These are phyloP conservation scores for Populus pruinosa DNA, from an alignment of 345 rosid species.

Conservation along the genomic window DNA sequence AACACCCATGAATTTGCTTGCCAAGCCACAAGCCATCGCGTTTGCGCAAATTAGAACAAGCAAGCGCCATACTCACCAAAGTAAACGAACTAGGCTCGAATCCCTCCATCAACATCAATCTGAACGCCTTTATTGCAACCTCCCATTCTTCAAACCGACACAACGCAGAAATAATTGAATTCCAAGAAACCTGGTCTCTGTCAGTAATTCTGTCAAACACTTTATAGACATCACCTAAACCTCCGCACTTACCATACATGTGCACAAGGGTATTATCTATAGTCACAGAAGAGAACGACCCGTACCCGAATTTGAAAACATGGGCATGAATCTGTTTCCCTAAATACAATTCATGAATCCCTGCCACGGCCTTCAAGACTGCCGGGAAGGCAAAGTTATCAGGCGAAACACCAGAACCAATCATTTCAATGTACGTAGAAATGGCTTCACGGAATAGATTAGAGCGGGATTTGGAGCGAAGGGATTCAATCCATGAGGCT, in stretches of 20 bases:
- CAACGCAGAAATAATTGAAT: slow-evolving; percentile 61
- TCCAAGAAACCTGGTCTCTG: slow-evolving; percentile 89
- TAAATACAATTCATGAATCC: slow-evolving; percentile 46
- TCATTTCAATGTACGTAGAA: slow-evolving; percentile 58
- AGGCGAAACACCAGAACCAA: slow-evolving; percentile 44
- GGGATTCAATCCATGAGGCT: slow-evolving; percentile 59
- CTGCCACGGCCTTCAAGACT: slow-evolving; percentile 57
- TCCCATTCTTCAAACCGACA: slow-evolving; percentile 71
- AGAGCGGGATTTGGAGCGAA: slow-evolving; percentile 58
- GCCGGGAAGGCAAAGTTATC: slow-evolving; percentile 79
- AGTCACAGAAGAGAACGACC: slow-evolving; percentile 35
- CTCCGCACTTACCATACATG: slow-evolving; percentile 66
- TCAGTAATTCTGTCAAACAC: slow-evolving; percentile 75
- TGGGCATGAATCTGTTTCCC: slow-evolving; percentile 82
- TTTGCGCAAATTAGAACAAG: slow-evolving; percentile 58
- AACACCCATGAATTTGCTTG: slow-evolving; percentile 68
- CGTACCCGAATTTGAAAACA: slow-evolving; percentile 65
- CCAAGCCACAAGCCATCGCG: slow-evolving; percentile 54
- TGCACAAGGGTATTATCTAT: slow-evolving; percentile 73
- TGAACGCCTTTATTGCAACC: slow-evolving; percentile 55
- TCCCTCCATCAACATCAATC: slow-evolving; percentile 50
- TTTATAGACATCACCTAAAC: slow-evolving; percentile 42
- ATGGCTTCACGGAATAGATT: slow-evolving; percentile 59
- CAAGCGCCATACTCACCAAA: slow-evolving; percentile 67
- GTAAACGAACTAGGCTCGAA: slow-evolving; percentile 79